Evolutionary conservation across 2,329 filamentous ascomycete genomes (phyloP).

Genomic region (Pseudocercospora cruenta): DNA sequence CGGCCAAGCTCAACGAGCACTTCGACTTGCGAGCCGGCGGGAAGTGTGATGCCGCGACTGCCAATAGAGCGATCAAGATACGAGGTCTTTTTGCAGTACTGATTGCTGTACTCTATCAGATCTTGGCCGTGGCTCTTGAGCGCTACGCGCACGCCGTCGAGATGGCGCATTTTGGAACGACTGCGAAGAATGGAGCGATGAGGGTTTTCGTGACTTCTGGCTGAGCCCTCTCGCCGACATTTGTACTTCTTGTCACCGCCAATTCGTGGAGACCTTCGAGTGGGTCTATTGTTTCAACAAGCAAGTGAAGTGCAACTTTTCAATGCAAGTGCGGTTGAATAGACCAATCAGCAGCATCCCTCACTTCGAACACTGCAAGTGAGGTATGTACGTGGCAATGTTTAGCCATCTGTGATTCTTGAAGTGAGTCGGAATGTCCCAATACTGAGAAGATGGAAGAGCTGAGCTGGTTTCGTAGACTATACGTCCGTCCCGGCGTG

Average conservation of each 20-base stretch:
- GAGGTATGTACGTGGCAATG: background rate
- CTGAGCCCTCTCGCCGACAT: background rate
- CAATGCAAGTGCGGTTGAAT: background rate
- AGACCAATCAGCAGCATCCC: background rate
- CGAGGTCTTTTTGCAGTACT: background rate
- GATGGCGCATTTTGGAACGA: background rate
- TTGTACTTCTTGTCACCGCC: background rate
- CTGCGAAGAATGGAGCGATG: background rate
- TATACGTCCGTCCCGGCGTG: constrained; percentile 2
- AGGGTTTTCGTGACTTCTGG: background rate
- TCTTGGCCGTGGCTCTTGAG: background rate
- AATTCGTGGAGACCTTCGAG: background rate
- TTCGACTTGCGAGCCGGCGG: background rate
- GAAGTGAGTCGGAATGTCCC: background rate
- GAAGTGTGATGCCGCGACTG: background rate
- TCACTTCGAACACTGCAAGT: background rate
- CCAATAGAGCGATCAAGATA: background rate
- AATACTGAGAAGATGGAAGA: background rate
- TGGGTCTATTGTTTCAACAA: background rate
- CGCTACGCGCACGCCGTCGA: background rate
- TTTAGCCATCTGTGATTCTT: background rate
- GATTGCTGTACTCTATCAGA: background rate
- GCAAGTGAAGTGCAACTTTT: background rate
- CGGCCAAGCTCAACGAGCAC: background rate
- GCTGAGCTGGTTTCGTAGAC: constrained; percentile 7